Conservation (phyloP, 306 rosid species). For the Citrullus mucosospermus region DNA sequence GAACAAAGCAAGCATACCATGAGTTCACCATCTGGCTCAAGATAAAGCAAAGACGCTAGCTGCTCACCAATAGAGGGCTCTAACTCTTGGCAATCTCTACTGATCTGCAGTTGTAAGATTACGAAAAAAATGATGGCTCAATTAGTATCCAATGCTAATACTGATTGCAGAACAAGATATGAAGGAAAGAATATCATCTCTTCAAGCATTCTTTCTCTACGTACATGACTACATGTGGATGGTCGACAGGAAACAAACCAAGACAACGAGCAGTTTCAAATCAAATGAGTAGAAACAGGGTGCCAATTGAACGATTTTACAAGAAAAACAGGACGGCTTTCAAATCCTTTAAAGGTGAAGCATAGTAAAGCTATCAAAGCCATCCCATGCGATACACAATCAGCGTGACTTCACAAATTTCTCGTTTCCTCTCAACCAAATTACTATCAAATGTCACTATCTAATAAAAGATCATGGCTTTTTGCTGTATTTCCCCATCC, state of each 20-base stretch:
- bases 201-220: not conserved
- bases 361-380: no score
- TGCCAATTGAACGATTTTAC: not conserved
- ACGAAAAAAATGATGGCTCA: not conserved
- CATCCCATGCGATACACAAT: no score
- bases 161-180: not conserved
- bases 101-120: constrained; percentile 59
- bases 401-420: no score
- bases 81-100: constrained; percentile 99
- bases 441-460: no score
- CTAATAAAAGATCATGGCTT: no score
- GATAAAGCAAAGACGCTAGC: constrained; percentile 89
- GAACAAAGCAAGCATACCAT: constrained; percentile 51
- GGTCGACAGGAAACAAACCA: not conserved
- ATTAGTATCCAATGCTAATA: not conserved
- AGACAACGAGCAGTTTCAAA: not conserved
- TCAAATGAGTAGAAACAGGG: not conserved
- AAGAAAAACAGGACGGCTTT: not conserved
- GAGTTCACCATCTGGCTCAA: constrained; percentile 97
- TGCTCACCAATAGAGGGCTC: constrained; percentile 93
- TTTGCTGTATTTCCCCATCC: no score
- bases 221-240: not conserved
- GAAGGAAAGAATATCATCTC: not conserved
- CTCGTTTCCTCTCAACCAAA: no score
- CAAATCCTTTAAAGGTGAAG: no score